Base-by-base conservation (phyloP, 352 stramenopile genomes). In the Globisporangium paroecandrum region DNA sequence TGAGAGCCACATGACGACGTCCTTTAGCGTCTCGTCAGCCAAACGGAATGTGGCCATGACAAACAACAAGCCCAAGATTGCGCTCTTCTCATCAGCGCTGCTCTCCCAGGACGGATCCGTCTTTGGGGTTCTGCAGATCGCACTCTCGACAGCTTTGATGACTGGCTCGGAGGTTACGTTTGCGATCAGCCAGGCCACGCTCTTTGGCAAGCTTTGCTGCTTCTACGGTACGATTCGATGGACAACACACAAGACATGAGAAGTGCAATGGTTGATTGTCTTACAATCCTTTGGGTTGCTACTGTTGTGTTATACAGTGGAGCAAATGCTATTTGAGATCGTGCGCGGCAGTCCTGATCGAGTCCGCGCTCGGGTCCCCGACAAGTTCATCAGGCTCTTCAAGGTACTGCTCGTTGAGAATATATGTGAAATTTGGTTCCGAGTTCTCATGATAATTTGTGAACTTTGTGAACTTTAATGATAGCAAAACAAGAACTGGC, bases 401-500 rank as follows among this genome's bases (percentile, higher is more conserved):
- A 90, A 89, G 69, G 77, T 85, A 25, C 46, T 62, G 7, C 5
- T 4, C 24, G 12, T 15, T 58, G 6, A 7, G 3, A 27, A 36
- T 24, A 13, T n/a, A 8, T 58, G 1, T 13, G 41, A 8, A n/a
- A 49, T 22, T n/a, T 49, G 41, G 41, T 49, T 49, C 6, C 15
- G 15, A 49, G 15, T 49, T 5, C 15, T n/a, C 2, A 4, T 27
- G 8, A 55, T 4, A 64, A 53, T 54, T 15, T 64, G n/a, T 10
- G 24, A 20, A 59, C 38, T 29, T 34, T 41, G 15, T 27, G 5
- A 32, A 32, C 29, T 24, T 56, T 13, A 8, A 12, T 1, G 7
- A 25, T 25, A 85, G 69, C 84, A 93, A 80, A 89, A 76, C 58
- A 85, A 84, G 59, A 87, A 85, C 57, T 92, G 84, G 82, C 72